Evolutionary conservation across 768 basidiomycete species (phyloP).

Genomic region (Glaciozyma antarctica): DNA sequence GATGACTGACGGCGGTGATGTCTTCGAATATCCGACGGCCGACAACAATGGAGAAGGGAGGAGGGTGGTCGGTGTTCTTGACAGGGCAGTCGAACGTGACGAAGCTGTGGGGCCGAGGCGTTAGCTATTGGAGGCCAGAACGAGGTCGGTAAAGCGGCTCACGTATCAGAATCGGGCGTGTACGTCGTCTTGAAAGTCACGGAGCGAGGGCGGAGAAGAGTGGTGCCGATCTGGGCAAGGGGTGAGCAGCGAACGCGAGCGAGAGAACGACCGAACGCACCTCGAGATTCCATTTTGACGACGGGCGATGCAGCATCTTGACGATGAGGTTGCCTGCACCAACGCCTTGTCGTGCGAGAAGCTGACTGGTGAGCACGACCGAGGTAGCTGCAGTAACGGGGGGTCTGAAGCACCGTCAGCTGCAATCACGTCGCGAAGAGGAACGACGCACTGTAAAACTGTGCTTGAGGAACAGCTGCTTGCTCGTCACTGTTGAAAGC

Average conservation of each 20-base stretch:
- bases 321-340: conserved; percentile 51
- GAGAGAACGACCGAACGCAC: conserved; percentile 11
- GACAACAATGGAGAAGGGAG: conserved; percentile 37
- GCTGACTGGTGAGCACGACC: conserved; percentile 37
- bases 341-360: conserved; percentile 37
- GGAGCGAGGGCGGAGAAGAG: conserved; percentile 44
- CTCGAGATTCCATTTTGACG: conserved; percentile 20
- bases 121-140: background rate
- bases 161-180: conserved; percentile 41
- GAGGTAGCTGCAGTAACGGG: conserved; percentile 37
- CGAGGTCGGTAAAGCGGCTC: background rate
- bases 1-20: conserved; percentile 38
- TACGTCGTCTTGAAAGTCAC: conserved; percentile 47
- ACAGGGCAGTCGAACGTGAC: conserved; percentile 34
- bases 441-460: conserved; percentile 36
- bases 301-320: conserved; percentile 45
- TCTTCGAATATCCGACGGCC: conserved; percentile 38
- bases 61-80: conserved; percentile 36
- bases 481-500: conserved; percentile 12
- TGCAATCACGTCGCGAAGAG: background rate
- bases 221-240: conserved; percentile 22
- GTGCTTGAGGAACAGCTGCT: conserved; percentile 40
- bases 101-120: conserved; percentile 13
- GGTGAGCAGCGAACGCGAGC: conserved; percentile 10
- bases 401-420: conserved; percentile 35